A percentile compares a stretch with the other conserved stretches of the same genome.
These are phyloP conservation scores for Alternaria infectoria DNA, from an alignment of 2,329 filamentous ascomycete species.

Conservation along the genomic window DNA sequence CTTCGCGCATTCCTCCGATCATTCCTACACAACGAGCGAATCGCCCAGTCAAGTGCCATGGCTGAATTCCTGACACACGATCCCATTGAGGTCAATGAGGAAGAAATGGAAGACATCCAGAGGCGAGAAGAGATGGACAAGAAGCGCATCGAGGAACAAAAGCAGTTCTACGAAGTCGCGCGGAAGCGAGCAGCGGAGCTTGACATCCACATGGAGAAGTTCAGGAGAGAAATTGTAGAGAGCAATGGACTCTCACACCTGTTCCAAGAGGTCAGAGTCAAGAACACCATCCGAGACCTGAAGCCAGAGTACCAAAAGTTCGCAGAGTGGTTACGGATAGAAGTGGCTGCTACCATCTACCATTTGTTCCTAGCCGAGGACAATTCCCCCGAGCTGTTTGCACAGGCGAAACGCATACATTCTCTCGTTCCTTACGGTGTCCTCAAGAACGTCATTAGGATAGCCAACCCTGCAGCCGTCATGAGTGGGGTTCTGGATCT, in stretches of 20 bases:
- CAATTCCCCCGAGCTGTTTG: constrained; percentile 95
- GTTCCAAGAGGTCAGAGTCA: constrained; percentile 91
- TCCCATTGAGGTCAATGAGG: constrained; percentile 77
- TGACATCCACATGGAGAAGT: constrained; percentile 95
- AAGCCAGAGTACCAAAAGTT: constrained; percentile 98
- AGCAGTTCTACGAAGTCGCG: constrained; percentile 93
- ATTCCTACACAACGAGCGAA: constrained; percentile 81
- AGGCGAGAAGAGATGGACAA: constrained; percentile 83
- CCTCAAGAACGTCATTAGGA: constrained; percentile 94
- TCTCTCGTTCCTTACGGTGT: constrained; percentile 91
- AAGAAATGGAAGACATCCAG: constrained; percentile 82
- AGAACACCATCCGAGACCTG: constrained; percentile 83
- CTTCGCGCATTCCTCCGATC: constrained; percentile 88
- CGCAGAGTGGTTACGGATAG: constrained; percentile 96
- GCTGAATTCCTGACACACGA: constrained; percentile 78
- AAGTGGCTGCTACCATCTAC: constrained; percentile 94
- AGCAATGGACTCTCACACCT: constrained; percentile 88
- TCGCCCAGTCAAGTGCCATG: constrained; percentile 83
- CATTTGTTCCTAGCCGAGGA: constrained; percentile 97
- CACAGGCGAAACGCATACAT: constrained; percentile 91
- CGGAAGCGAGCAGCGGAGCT: constrained; percentile 87
- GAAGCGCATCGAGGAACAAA: constrained; percentile 89
- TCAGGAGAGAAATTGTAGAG: constrained; percentile 71
- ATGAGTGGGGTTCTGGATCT: constrained; percentile 96
- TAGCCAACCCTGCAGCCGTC: constrained; percentile 94